Conservation (phyloP, 2,329 filamentous ascomycete species). For the Phialophora chinensis region DNA sequence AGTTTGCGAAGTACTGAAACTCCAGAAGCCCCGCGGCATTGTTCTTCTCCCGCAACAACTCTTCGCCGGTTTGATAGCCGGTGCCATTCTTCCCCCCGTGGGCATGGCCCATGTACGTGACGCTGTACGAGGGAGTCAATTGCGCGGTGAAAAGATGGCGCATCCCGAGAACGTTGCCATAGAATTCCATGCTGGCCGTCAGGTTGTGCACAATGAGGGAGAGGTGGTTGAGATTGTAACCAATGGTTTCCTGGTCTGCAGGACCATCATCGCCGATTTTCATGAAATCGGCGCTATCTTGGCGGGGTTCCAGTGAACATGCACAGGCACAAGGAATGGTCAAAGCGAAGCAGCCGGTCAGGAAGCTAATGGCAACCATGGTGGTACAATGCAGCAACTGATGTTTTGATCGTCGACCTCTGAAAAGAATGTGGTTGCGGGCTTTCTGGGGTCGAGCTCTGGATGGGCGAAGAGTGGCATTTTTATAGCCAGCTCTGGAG, state of each 20-base stretch:
- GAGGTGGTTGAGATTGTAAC: slow-evolving; percentile 49
- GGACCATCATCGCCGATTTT: slow-evolving; percentile 34
- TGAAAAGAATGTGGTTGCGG: too few species aligned
- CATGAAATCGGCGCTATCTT: neutral
- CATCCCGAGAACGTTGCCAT: slow-evolving; percentile 46
- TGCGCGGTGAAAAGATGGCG: slow-evolving; percentile 46
- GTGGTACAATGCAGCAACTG: neutral
- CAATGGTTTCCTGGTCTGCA: slow-evolving; percentile 43
- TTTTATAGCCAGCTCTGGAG: too few species aligned
- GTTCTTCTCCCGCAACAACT: slow-evolving; percentile 46
- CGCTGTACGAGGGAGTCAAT: slow-evolving; percentile 41
- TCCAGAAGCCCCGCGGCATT: neutral
- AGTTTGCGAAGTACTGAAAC: neutral
- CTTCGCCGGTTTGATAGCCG: slow-evolving; percentile 46
- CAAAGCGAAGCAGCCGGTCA: neutral
- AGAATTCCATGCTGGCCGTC: slow-evolving; percentile 44
- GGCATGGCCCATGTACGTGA: slow-evolving; percentile 48
- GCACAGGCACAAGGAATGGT: neutral
- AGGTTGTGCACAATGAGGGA: slow-evolving; percentile 45
- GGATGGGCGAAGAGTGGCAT: too few species aligned
- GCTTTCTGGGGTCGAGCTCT: too few species aligned
- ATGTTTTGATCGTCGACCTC: too few species aligned
- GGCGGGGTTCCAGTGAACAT: neutral
- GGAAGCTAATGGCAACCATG: neutral
- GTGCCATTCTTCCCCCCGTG: slow-evolving; percentile 49